These are phyloP conservation scores for Aspergillus bertholletiae DNA, from an alignment of 495 filamentous ascomycete genomes.

Conservation along the genomic window DNA sequence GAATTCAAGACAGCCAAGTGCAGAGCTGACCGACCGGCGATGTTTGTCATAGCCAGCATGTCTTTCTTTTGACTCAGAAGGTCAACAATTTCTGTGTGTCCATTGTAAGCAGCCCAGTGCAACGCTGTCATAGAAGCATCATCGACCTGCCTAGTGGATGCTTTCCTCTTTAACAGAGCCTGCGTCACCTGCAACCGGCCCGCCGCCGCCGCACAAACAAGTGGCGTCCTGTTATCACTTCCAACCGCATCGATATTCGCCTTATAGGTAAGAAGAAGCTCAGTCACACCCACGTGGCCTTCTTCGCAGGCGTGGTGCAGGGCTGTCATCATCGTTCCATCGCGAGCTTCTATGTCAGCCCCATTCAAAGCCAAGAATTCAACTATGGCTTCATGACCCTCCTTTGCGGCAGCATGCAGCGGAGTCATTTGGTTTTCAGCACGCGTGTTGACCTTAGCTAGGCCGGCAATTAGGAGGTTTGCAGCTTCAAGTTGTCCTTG, in stretches of 20 bases:
- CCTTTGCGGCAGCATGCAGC: slow-evolving; percentile 36
- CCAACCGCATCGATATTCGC: slow-evolving; percentile 34
- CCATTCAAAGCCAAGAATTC: slow-evolving; percentile 28
- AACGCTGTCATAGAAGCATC: slow-evolving; percentile 43
- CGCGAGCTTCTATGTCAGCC: slow-evolving; percentile 41
- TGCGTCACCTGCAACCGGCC: slow-evolving; percentile 27
- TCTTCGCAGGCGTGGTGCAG: slow-evolving; percentile 40
- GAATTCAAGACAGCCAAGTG: slow-evolving; percentile 40
- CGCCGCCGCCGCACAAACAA: slow-evolving; percentile 39
- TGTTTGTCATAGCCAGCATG: slow-evolving; percentile 23
- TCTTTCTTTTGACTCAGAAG: slow-evolving; percentile 29
- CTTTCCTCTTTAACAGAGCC: slow-evolving; percentile 34
- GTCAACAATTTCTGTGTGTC: slow-evolving; percentile 38
- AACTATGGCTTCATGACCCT: slow-evolving; percentile 32
- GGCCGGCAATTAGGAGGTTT: slow-evolving; percentile 14
- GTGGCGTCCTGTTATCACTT: slow-evolving; percentile 33
- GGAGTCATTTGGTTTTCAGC: slow-evolving; percentile 35
- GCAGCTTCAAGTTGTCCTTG: slow-evolving; percentile 22
- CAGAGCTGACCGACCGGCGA: slow-evolving; percentile 34
- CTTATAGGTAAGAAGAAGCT: slow-evolving; percentile 32
- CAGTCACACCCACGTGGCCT: slow-evolving; percentile 28
- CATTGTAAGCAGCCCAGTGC: slow-evolving; percentile 44
- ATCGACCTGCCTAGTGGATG: slow-evolving; percentile 25
- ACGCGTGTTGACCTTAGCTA: slow-evolving; percentile 36
- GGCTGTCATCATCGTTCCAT: slow-evolving; percentile 39